Conservation (phyloP, 2,329 filamentous ascomycete species). For the Cladophialophora exuberans region DNA sequence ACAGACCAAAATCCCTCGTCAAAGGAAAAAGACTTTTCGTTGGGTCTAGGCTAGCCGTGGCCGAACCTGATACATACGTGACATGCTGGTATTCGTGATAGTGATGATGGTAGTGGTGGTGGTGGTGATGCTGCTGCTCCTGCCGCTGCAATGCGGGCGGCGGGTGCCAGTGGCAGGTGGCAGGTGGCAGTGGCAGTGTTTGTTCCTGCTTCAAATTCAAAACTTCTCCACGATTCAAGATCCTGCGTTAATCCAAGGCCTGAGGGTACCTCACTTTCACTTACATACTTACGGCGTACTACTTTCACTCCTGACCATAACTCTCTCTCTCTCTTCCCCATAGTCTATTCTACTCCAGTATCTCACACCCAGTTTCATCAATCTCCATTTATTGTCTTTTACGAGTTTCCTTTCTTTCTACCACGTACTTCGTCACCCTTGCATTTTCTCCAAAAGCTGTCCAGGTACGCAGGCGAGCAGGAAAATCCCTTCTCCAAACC, state of each 20-base stretch:
- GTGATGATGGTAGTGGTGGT: not conserved
- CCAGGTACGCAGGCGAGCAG: too few species aligned
- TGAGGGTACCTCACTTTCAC: too few species aligned
- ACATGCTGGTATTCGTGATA: too few species aligned
- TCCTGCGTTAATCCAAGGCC: slow-evolving; percentile 1
- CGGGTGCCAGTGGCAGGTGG: not conserved
- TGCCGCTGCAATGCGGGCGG: not conserved
- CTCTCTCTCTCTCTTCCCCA: not conserved
- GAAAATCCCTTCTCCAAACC: slow-evolving; percentile 22
- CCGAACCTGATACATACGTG: too few species aligned
- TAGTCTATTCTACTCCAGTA: too few species aligned
- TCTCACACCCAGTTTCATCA: too few species aligned
- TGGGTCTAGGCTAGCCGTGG: too few species aligned
- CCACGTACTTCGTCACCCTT: slow-evolving; percentile 9
- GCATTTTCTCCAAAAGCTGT: slow-evolving; percentile 23
- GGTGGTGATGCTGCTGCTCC: not conserved
- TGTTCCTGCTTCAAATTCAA: not conserved
- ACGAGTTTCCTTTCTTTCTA: slow-evolving; percentile 2
- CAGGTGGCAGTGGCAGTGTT: not conserved
- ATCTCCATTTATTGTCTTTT: too few species aligned
- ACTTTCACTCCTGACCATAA: not conserved
- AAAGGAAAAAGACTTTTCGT: too few species aligned
- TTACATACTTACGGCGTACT: too few species aligned
- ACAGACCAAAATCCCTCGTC: too few species aligned
- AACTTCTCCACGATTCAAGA: not conserved